Evolutionary conservation across 2,329 filamentous ascomycete genomes (phyloP).

Genomic region (Pseudogymnoascus sp.): DNA sequence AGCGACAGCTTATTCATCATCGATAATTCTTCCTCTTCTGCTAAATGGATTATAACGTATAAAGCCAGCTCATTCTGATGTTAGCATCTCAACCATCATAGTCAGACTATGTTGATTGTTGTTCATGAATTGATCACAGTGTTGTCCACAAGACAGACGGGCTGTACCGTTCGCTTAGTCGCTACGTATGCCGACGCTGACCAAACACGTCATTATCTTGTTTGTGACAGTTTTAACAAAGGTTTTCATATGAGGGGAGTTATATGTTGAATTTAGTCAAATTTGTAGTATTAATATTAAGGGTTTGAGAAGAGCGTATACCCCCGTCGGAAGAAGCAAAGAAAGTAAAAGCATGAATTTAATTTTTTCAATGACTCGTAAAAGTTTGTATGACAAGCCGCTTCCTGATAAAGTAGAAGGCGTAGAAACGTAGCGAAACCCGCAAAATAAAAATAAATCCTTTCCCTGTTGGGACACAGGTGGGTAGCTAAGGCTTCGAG

Average conservation of each 20-base stretch:
- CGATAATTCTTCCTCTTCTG: background rate
- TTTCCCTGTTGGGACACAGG: background rate
- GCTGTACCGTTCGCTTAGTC: background rate
- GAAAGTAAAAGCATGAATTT: background rate
- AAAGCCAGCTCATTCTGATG: background rate
- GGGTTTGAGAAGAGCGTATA: background rate
- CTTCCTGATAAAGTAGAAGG: background rate
- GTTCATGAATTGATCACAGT: conserved; percentile 2
- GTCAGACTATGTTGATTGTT: conserved; percentile 2
- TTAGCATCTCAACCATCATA: background rate
- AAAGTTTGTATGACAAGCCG: background rate
- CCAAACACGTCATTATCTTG: background rate
- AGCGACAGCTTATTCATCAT: background rate
- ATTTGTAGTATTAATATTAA: background rate
- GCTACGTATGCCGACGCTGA: background rate
- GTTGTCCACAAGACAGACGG: background rate
- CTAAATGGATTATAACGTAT: background rate
- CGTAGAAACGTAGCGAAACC: background rate
- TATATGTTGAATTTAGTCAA: background rate
- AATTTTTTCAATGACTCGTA: background rate
- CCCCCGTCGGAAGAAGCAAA: background rate
- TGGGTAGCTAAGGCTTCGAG: background rate
- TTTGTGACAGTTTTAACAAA: background rate
- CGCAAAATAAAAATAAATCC: background rate
- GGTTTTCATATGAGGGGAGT: background rate